A percentile compares a stretch with the other conserved stretches of the same genome.
Evolutionary conservation across 2,329 filamentous ascomycete genomes (phyloP).

Genomic region (Aspergillus sp.): DNA sequence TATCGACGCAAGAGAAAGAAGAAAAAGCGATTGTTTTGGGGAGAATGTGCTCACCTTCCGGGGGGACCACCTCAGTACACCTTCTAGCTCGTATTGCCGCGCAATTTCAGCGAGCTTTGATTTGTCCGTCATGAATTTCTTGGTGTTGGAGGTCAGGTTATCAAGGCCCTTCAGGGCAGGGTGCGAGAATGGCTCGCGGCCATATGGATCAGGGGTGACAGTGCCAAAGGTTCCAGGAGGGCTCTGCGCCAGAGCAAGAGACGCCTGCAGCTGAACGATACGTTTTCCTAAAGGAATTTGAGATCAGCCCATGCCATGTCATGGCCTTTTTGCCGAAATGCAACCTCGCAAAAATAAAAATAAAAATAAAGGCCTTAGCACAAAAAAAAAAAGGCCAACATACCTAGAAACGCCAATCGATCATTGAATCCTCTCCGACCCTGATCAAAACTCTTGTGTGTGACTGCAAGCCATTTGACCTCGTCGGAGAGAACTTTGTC

Average conservation of each 20-base stretch:
- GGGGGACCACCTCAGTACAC: slow-evolving; percentile 86
- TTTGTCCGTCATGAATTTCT: slow-evolving; percentile 63
- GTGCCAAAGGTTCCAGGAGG: slow-evolving; percentile 36
- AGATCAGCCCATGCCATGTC: not conserved
- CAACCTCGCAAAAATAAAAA: not conserved
- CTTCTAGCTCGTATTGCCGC: slow-evolving; percentile 66
- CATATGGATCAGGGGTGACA: slow-evolving; percentile 49
- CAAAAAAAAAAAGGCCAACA: slow-evolving; percentile 15
- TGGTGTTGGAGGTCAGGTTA: slow-evolving; percentile 64
- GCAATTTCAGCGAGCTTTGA: slow-evolving; percentile 68
- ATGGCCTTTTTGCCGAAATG: not conserved
- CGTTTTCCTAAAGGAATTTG: slow-evolving; percentile 54
- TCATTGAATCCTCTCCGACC: slow-evolving; percentile 94
- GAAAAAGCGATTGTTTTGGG: slow-evolving; percentile 3
- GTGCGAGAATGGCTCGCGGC: slow-evolving; percentile 67
- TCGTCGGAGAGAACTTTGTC: slow-evolving; percentile 79
- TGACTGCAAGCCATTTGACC: slow-evolving; percentile 93
- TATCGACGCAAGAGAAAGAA: slow-evolving; percentile 1
- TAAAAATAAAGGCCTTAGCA: not conserved
- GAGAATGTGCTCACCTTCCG: slow-evolving; percentile 62
- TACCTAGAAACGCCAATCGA: slow-evolving; percentile 84
- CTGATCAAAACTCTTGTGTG: slow-evolving; percentile 98
- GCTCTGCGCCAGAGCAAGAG: slow-evolving; percentile 59
- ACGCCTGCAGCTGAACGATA: slow-evolving; percentile 64
- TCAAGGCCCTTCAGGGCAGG: slow-evolving; percentile 70